Base-by-base conservation (phyloP, 2,329 filamentous ascomycete genomes). In the Aureobasidium uvarum region DNA sequence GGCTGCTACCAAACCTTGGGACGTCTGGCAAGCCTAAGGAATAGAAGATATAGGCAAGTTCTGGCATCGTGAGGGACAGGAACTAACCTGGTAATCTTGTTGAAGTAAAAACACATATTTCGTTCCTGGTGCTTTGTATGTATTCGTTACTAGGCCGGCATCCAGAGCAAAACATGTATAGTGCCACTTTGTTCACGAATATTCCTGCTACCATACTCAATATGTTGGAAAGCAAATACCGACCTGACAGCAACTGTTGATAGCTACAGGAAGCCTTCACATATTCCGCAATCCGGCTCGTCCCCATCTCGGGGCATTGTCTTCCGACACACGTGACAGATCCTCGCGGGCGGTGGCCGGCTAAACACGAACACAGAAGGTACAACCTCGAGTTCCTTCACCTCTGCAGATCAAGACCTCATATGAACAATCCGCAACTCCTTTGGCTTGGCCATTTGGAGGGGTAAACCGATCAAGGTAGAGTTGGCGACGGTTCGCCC, bases 1-100 rank as follows among this genome's bases (percentile, higher is more conserved):
- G 69, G 80, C 80, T 52, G 80, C 78, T 38, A 70, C 63, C 43
- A 58, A 81, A 71, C 67, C 81, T 65, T 81, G 77, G 78, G 68
- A 69, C 46, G 74, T 81, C 7, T 67, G 80, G 56, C 73, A 71
- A 66, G 66, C 67, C n/a, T 79, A 81, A 69, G 72, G 70, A 1
- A 68, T 80, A 23, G 75, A 77, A 56, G 76, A 77, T 38, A 78
- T 75, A 14, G 79, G 79, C 39, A 79, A 67, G 66, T 81, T 80
- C 67, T 81, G 75, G 73, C 79, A 81, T 72, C 67, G 78, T 5
- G 79, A 77, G 33, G 54, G 54, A 31, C 54, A 74, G 48, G 78
- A 81, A 65, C 66, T 81, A 66, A 77, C 76, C 4, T 81, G 79
- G 79, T 81, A 48, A 14, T 28, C 45, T 25, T 46, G 20, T 46